A percentile compares a stretch with the other conserved stretches of the same genome.
Evolutionary conservation across 2,329 filamentous ascomycete species (phyloP).

Genomic region (Aspergillus arachidicola): DNA sequence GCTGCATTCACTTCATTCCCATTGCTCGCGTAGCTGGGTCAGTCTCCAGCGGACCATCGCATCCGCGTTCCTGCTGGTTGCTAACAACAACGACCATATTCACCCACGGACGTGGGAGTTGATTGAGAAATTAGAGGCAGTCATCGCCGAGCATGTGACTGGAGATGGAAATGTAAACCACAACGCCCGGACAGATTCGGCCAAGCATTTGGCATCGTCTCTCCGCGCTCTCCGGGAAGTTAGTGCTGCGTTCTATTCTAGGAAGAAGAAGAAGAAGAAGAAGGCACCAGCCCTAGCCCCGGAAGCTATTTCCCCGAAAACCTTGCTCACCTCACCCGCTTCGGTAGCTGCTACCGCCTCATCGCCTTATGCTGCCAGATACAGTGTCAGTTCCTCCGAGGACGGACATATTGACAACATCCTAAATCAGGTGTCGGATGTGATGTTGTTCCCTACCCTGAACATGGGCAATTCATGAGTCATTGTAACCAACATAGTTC

Average conservation of each 20-base stretch:
- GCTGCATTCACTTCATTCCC: slow-evolving; percentile 42
- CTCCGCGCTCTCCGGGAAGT: slow-evolving; percentile 37
- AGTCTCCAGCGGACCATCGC: slow-evolving; percentile 45
- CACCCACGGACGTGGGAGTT: slow-evolving; percentile 30
- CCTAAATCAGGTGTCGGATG: slow-evolving; percentile 36
- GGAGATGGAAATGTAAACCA: slow-evolving; percentile 25
- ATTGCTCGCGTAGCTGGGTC: slow-evolving; percentile 46
- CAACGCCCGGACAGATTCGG: slow-evolving; percentile 36
- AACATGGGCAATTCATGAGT: slow-evolving; percentile 19
- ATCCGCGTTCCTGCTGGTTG: slow-evolving; percentile 43
- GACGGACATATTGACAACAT: slow-evolving; percentile 34
- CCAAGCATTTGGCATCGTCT: slow-evolving; percentile 36
- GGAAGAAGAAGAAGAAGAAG: slow-evolving; percentile 12
- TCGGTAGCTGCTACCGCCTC: slow-evolving; percentile 8
- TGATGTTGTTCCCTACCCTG: slow-evolving; percentile 40
- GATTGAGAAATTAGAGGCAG: slow-evolving; percentile 32
- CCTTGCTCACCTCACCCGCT: slow-evolving; percentile 13
- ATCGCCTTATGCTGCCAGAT: slow-evolving; percentile 10
- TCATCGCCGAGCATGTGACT: slow-evolving; percentile 36
- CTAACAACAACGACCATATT: slow-evolving; percentile 30
- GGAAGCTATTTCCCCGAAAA: slow-evolving; percentile 15
- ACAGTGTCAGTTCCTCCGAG: slow-evolving; percentile 18
- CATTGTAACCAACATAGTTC: slow-evolving; percentile 2
- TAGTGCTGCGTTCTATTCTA: slow-evolving; percentile 29
- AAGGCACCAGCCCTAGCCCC: slow-evolving; percentile 7